Evolutionary conservation across 2,329 filamentous ascomycete genomes (phyloP), one percentile per base, ranked within the genome.

Genomic region (Colletotrichum coccodes): DNA sequence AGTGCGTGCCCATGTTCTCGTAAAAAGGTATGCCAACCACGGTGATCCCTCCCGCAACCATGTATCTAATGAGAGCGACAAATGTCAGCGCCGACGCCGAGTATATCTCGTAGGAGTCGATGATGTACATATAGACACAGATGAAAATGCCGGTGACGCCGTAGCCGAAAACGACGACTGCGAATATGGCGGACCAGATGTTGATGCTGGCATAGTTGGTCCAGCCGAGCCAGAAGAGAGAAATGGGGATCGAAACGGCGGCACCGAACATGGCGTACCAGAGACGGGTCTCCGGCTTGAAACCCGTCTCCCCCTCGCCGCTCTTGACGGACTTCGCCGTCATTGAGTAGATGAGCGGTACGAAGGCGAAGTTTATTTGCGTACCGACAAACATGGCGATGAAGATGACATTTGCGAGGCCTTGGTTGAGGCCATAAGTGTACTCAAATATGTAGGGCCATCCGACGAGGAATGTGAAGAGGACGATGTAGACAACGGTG

Each of bases 401-500:
- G 73, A 84, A 87, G 53, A 80, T 78, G 26, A 84, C 76, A 57
- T 82, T 82, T 32, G 80, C 78, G 0, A 84, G 74, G 1, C 84
- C 82, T 6, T 80, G 78, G 0, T 73, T 72, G 60, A 85, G 81
- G 18, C 74, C 76, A 53, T 86, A 86, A 0, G 77, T 80, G 4
- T 75, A 57, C 14, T 78, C 77, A 64, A 86, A 89, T 53, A 89
- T 83, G 53, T 80, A 83, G 0, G 82, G 79, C 74, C 84, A 87
- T 1, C 86, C 86, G 3, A 84, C 81, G 5, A 88, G 79, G 59
- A 88, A 85, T 0, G 85, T 84, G 73, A 88, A 89, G 0, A 88
- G 76, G 0, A 87, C 79, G 23, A 86, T 84, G 69, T 89, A 89
- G 2, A 86, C 73, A 0, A 88, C 79, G 0, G 83, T 81, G 38